Conservation (phyloP, 176 grass and related monocot genomes). For the Zoysia japonica region DNA sequence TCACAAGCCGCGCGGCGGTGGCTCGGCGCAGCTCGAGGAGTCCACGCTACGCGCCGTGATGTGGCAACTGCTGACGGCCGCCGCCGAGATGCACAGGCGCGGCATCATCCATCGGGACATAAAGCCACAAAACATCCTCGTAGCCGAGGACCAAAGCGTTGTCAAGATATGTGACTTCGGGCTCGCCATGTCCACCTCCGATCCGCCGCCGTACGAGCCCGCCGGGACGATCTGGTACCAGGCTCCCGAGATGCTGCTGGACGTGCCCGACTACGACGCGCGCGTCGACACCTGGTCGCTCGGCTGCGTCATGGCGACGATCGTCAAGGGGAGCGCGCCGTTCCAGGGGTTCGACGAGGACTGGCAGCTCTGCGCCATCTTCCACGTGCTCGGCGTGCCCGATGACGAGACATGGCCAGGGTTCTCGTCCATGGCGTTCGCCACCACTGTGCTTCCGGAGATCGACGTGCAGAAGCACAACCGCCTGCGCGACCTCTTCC, state of each 20-base stretch:
- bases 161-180: slow-evolving; percentile 47
- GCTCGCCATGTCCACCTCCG: background rate
- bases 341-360: background rate
- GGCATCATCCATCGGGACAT: slow-evolving; percentile 46
- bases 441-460: background rate
- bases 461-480: background rate
- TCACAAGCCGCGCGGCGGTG: background rate
- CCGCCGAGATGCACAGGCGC: slow-evolving; percentile 21
- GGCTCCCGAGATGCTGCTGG: too few species aligned
- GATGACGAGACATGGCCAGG: background rate
- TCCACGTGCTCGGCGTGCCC: slow-evolving; percentile 3
- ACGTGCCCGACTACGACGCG: too few species aligned
- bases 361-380: slow-evolving; percentile 5
- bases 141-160: background rate
- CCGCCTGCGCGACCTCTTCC: too few species aligned
- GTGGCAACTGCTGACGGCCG: slow-evolving; percentile 39
- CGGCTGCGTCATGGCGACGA: background rate
- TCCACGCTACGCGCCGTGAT: slow-evolving; percentile 24
- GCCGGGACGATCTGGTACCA: too few species aligned
- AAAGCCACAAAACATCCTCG: slow-evolving; percentile 44
- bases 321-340: background rate
- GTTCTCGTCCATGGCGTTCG: too few species aligned
- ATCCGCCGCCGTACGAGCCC: too few species aligned
- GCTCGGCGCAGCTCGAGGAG: slow-evolving; percentile 12
- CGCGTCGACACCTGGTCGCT: background rate